Conservation (phyloP, 139 green algal species). For the Chlamydomonas asymmetrica region DNA sequence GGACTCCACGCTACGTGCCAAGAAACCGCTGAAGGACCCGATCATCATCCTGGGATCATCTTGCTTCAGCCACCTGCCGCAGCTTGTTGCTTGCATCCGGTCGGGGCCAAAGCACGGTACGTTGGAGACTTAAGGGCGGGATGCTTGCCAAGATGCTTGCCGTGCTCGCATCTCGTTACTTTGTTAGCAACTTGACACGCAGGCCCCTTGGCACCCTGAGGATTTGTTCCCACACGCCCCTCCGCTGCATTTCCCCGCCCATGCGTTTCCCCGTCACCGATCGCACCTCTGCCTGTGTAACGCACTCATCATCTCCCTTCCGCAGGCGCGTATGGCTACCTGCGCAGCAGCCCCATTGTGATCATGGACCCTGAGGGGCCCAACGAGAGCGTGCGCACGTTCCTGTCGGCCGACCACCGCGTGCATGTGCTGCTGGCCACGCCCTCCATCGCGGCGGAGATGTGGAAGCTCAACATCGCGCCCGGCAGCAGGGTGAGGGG, state of each 20-base stretch:
- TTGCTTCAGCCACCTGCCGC: conserved; percentile 12
- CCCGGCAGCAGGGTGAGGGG: conserved; percentile 6
- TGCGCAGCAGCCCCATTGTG: conserved; percentile 18
- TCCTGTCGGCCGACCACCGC: too few species aligned
- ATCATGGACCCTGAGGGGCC: too few species aligned
- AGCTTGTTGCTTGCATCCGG: conserved; percentile 7
- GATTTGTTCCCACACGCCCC: not conserved
- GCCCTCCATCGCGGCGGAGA: not conserved
- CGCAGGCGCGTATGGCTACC: too few species aligned
- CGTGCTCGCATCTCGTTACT: not conserved
- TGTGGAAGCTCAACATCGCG: conserved; percentile 12
- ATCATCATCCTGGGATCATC: conserved; percentile 7
- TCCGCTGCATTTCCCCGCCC: not conserved
- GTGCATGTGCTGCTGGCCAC: conserved; percentile 11
- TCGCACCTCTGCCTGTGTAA: too few species aligned
- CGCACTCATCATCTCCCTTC: too few species aligned
- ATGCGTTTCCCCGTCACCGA: not conserved
- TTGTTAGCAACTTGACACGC: not conserved
- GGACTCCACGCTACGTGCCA: too few species aligned
- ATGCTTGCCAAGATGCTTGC: too few species aligned
- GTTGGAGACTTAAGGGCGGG: too few species aligned
- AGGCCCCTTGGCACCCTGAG: not conserved
- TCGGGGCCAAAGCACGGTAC: too few species aligned
- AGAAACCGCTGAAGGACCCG: not conserved
- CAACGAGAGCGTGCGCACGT: too few species aligned